Conservation (phyloP, 2,329 filamentous ascomycete species). For the Chrysoporthe austroafricana region DNA sequence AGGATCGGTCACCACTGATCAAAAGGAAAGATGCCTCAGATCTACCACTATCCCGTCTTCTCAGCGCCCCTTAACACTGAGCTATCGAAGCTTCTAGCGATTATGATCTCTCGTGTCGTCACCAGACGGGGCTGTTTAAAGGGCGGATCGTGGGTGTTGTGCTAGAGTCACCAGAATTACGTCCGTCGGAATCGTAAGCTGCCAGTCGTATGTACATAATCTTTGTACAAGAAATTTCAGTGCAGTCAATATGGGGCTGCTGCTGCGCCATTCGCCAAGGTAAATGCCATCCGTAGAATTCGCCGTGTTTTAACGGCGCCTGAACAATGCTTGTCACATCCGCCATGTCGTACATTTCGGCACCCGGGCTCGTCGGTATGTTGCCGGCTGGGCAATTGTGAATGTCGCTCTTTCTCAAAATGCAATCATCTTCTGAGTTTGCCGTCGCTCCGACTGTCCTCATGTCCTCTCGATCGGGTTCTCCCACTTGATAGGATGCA, state of each 20-base stretch:
- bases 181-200: constrained; percentile 1
- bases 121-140: not conserved
- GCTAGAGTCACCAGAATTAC: not conserved
- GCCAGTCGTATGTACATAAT: constrained; percentile 23
- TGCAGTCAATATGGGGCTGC: constrained; percentile 11
- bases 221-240: constrained; percentile 20
- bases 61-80: not conserved
- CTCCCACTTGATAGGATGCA: constrained; percentile 80
- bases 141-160: not conserved
- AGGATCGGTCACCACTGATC: not conserved
- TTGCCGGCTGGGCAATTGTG: not conserved
- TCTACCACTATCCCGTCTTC: not conserved
- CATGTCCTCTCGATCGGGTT: constrained; percentile 48
- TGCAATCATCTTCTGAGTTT: not conserved
- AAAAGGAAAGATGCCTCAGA: not conserved
- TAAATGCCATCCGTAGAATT: constrained; percentile 17
- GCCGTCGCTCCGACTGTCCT: not conserved
- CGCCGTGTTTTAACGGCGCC: not conserved
- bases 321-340: not conserved
- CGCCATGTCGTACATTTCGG: not conserved
- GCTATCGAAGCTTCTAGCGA: constrained; percentile 5
- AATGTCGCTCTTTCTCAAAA: constrained; percentile 11
- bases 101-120: not conserved
- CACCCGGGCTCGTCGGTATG: not conserved
- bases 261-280: constrained; percentile 27